Base-by-base conservation (phyloP, 495 filamentous ascomycete genomes). In the Monascus purpureus region DNA sequence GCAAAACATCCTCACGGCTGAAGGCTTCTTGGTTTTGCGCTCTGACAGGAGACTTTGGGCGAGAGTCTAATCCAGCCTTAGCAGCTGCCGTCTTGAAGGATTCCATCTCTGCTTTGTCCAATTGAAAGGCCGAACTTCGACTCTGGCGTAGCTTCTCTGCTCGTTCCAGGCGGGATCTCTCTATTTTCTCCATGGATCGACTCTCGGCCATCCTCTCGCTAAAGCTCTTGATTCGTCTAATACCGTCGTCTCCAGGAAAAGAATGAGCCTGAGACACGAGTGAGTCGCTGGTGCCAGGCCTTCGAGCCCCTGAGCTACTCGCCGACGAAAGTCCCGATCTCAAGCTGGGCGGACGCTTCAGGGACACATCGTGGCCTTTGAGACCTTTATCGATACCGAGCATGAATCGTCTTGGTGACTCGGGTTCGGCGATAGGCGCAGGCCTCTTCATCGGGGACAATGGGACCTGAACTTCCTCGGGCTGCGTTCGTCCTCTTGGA, bases 361-460 rank as follows among this genome's bases (percentile, higher is more conserved):
- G 55, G 3, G 88, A 95, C 24, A 97, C 69, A 47, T 94, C 84
- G 24, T 68, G 71, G 4, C 79, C 87, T 38, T 67, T 80, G 25
- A 83, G 63, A 1, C 84, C 84, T 47, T 90, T 92, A 49, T 94
- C 86, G 28, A 97, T 92, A 2, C 92, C 90, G 8, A 97, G 54
- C 7, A 85, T 46, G 13, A 84, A 72, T 39, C 92, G 68, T 15
- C 78, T 72, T 7, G 90, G 90, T 3, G 85, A 93, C 25, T 59
- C 70, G n/a, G 73, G 76, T 3, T 69, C 57, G 8, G 65, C 50
- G 0, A 53, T 37, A 6, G 61, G 40, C 16, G 59, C 56, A 9
- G 55, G 48, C 36, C 69, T 68, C 40, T 63, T 65, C 8, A 75
- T 65, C 2, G 90, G 90, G 4, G 88, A 95, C 1, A 80, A 62